Base-by-base conservation (phyloP, 306 rosid species). In the Vigna reflexopilosa region DNA sequence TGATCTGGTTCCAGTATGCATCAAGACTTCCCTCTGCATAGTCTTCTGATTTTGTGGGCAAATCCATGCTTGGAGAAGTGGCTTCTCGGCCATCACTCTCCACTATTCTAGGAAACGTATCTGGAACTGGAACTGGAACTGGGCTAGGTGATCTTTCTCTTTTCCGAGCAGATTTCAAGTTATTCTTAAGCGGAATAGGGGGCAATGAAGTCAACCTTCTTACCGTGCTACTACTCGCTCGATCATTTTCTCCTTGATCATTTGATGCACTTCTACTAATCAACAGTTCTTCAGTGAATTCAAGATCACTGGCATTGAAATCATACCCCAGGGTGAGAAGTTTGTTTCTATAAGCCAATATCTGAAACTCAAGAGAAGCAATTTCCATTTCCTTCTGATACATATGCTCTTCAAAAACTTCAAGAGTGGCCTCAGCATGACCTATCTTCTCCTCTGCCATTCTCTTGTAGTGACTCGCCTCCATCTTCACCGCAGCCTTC, bases 401-500 rank as follows among this genome's bases (percentile, higher is more conserved):
- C 59, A 93, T 87, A 17, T 91, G 77, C 66, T 90, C 99, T 77
- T 96, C 98, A 40, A 87, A 86, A 26, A 88, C 52, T 20, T 82
- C 91, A 16, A 96, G 91, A 66, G 91, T 82, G 26, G 87, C 89
- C 88, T 93, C 94, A n/a, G 90, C 89, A 70, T 93, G 95, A 59
- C 75, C 89, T 13, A 95, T 91, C 85, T 96, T 91, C 66, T 93
- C 99, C 90, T 96, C 99, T 2, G 97, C 88, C 89, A 93, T 70
- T 87, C 96, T 96, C 87, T 89, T 93, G 75, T 91, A 96, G 22
- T 96, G 99, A 75, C 77, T 91, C 5, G 98, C 91, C 78, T 93
- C 99, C 99, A 93, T 89, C 88, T 91, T 90, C 85, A 90, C 85
- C 3, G 96, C 97, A 6, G 99, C 97, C 49, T 96, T 96, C 63